Conservation (phyloP, 495 filamentous ascomycete genomes). For the Cercophora scortea region DNA sequence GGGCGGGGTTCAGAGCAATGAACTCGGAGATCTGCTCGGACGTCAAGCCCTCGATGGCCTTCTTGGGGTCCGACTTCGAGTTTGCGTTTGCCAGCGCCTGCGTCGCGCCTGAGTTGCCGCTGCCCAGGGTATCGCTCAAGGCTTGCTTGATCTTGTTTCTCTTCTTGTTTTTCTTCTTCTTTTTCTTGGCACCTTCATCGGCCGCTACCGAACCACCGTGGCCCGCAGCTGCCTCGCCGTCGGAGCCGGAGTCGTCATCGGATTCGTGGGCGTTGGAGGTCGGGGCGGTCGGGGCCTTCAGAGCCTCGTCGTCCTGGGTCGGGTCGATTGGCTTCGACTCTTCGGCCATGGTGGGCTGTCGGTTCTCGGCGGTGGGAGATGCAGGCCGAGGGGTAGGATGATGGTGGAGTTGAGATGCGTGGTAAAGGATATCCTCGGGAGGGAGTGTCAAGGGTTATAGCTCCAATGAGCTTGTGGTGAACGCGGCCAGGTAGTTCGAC, state of each 20-base stretch:
- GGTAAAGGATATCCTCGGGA: too few species aligned
- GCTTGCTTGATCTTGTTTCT: slow-evolving; percentile 44
- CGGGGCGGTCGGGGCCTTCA: slow-evolving; percentile 7
- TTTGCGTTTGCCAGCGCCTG: slow-evolving; percentile 4
- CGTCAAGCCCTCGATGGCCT: slow-evolving; percentile 37
- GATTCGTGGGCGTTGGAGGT: slow-evolving; percentile 22
- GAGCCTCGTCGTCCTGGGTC: slow-evolving; percentile 19
- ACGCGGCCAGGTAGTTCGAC: too few species aligned
- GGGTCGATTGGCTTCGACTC: slow-evolving; percentile 40
- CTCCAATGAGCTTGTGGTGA: too few species aligned
- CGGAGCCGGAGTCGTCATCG: slow-evolving; percentile 30
- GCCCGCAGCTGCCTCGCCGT: slow-evolving; percentile 20
- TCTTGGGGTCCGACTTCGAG: slow-evolving; percentile 19
- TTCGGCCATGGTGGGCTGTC: slow-evolving; percentile 33
- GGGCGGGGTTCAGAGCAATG: slow-evolving; percentile 52
- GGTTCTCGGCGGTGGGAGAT: not conserved
- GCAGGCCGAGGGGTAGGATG: too few species aligned
- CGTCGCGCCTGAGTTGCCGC: not conserved
- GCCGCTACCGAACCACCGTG: slow-evolving; percentile 9
- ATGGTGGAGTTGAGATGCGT: too few species aligned
- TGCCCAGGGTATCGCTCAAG: slow-evolving; percentile 4
- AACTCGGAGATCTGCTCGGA: slow-evolving; percentile 45
- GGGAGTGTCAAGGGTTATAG: too few species aligned
- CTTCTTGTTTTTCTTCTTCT: slow-evolving; percentile 46
- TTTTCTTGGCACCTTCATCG: slow-evolving; percentile 21